These are phyloP conservation scores for Plasmodium chabaudi DNA, from an alignment of 169 alveolate genomes.

Conservation along the genomic window DNA sequence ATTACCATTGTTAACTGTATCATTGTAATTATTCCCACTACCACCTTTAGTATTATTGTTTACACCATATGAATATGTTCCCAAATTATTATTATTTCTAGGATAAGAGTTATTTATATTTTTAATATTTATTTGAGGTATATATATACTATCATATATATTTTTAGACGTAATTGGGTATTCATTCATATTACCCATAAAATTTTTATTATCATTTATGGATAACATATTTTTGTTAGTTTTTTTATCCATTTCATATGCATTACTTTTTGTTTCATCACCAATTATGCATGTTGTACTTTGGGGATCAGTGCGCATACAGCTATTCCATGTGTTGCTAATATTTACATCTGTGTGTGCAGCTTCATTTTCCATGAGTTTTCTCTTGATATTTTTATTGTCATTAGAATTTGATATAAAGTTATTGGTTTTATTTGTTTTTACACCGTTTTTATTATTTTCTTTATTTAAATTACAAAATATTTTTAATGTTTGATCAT, in stretches of 20 bases:
- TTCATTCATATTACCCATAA: slow-evolving; percentile 29
- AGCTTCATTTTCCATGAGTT: background rate
- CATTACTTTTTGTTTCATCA: slow-evolving; percentile 12
- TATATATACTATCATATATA: slow-evolving; percentile 72
- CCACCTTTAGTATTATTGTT: background rate
- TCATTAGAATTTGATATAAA: background rate
- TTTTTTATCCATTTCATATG: slow-evolving; percentile 5
- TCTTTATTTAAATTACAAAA: slow-evolving; percentile 35
- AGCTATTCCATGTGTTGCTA: background rate
- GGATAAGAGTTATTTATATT: slow-evolving; percentile 6
- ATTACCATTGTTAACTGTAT: background rate
- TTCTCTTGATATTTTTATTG: background rate
- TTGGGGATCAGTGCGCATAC: background rate
- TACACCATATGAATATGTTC: background rate
- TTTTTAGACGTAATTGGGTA: slow-evolving; percentile 74
- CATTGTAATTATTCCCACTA: background rate
- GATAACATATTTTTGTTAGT: slow-evolving; percentile 7
- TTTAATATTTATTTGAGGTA: slow-evolving; percentile 71
- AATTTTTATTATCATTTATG: slow-evolving; percentile 13
- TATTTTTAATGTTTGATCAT: slow-evolving; percentile 33
- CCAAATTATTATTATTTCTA: background rate
- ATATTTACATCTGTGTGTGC: background rate
- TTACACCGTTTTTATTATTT: slow-evolving; percentile 15
- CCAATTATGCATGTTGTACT: background rate
- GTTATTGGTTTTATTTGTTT: background rate